Evolutionary conservation across 768 basidiomycete species (phyloP), one percentile per base, ranked within the genome.

Genomic region (Boletus insuetus): DNA sequence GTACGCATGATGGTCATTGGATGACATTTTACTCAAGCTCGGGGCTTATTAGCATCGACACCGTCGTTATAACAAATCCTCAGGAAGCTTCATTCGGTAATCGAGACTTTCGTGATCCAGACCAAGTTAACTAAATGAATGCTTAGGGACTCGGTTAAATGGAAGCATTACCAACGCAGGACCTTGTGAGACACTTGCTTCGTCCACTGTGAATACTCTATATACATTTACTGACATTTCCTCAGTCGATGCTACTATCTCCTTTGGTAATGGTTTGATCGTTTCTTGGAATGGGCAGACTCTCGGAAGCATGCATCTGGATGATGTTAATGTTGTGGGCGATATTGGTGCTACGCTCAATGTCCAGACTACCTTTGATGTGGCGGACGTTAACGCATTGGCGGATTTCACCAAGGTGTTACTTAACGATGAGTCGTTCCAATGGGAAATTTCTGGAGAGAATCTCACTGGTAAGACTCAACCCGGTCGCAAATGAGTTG

Each of bases 151-250:
- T 4, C 69, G 70, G 46, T 67, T 90, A 51, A 80, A 77, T 32
- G 88, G 88, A 22, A 79, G 76, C 26, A 87, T 90, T 58, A 79
- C 77, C 14, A 82, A 87, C 48, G 81, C 87, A 29, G 88, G 88
- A 16, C 88, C 88, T 41, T 89, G 86, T 88, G 69, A 54, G 85
- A 43, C 69, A 34, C 32, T 43, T 38, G 9, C 37, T 46, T 19
- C 22, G 8, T 26, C 19, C 29, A 54, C 9, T 42, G 31, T 19
- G 16, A 44, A 19, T 40, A 16, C n/a, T 45, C 32, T 24, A n/a
- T 49, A 13, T 14, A 17, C 38, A 24, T 34, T n/a, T 53, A 12
- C 51, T 65, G 35, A 64, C 17, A 16, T 46, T 47, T n/a, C 38
- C 20, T 29, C 24, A 72, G 86, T 90, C 63, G 85, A 89, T 58